Evolutionary conservation across 78 protist genomes (phyloP).

Genomic region (Blattamonas nauphoetae): DNA sequence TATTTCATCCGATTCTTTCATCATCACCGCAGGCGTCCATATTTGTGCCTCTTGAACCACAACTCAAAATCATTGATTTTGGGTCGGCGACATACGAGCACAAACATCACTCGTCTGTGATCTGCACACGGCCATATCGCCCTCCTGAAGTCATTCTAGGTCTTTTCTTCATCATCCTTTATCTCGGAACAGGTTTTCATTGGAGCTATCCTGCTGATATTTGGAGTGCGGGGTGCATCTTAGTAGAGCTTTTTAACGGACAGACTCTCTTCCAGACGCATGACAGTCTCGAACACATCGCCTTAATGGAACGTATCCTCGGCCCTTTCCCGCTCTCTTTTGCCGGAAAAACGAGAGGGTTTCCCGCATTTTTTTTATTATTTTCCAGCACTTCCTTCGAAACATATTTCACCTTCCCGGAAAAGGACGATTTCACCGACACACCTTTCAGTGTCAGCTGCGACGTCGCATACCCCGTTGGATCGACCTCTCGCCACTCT

Average conservation of each 20-base stretch:
- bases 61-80: constrained; percentile 71
- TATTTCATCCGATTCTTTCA: too few relatives aligned
- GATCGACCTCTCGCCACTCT: too few relatives aligned
- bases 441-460: too few relatives aligned
- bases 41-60: too few relatives aligned
- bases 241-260: constrained; percentile 73
- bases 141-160: constrained; percentile 84
- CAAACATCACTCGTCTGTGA: constrained; percentile 57
- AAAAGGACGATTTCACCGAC: too few relatives aligned
- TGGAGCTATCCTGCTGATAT: constrained; percentile 84
- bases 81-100: constrained; percentile 67
- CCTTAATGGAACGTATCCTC: constrained; percentile 68
- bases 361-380: too few relatives aligned
- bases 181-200: constrained; percentile 41
- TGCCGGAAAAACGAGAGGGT: too few relatives aligned
- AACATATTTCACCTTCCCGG: too few relatives aligned
- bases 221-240: constrained; percentile 80
- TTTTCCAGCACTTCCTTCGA: too few relatives aligned
- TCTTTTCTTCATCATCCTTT: too few relatives aligned
- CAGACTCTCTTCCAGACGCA: constrained; percentile 66
- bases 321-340: constrained; percentile 70
- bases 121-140: constrained; percentile 83
- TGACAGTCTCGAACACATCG: constrained; percentile 72
- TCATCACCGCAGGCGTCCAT: too few relatives aligned
- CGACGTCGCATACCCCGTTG: too few relatives aligned